Evolutionary conservation across 108 stramenopile species (phyloP), one percentile per base, ranked within the genome.

Genomic region (Hondaea fermentalgiana): DNA sequence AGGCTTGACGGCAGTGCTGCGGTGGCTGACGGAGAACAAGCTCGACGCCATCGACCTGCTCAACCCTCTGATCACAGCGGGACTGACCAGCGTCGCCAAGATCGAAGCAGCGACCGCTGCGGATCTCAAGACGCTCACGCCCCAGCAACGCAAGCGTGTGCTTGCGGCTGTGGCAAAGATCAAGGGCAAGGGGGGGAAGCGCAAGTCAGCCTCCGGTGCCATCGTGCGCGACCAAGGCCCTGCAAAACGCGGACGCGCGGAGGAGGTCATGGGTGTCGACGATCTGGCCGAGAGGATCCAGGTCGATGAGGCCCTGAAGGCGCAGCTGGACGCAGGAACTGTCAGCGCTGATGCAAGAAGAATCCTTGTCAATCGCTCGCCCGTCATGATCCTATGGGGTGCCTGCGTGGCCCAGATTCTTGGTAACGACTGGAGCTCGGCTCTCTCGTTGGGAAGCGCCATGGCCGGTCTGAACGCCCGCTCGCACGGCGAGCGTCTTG

Each of bases 341-440:
- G 59, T n/a, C 59, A 59, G n/a, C 25, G 64, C 14, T 8, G 42
- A 42, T 69, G 64, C 14, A 6, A 4, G 64, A 6, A 47, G 76
- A n/a, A 17, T 83, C 1, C 51, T 83, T 12, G 76, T 83, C 16
- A 83, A 83, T 45, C 12, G 76, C 19, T 83, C 76, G 49, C 76
- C 76, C n/a, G 76, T 53, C 43, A 83, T 83, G 76, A 83, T 83
- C 49, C 76, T 83, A 12, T 83, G 76, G 76, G 76, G 76, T 2
- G 76, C 51, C 23, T n/a, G 23, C 76, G 51, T 35, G 23, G 76
- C 76, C 25, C n/a, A 47, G 76, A 6, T 47, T 8, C 49, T 53
- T 17, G 76, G 76, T 45, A 4, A 45, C n/a, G 76, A 83, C 51
- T 47, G 51, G 51, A 53, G 49, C 51, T 83, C 76, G n/a, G 76